These are phyloP conservation scores for Petunia hybrid DNA, from an alignment of 305 asterid genomes.

Conservation along the genomic window DNA sequence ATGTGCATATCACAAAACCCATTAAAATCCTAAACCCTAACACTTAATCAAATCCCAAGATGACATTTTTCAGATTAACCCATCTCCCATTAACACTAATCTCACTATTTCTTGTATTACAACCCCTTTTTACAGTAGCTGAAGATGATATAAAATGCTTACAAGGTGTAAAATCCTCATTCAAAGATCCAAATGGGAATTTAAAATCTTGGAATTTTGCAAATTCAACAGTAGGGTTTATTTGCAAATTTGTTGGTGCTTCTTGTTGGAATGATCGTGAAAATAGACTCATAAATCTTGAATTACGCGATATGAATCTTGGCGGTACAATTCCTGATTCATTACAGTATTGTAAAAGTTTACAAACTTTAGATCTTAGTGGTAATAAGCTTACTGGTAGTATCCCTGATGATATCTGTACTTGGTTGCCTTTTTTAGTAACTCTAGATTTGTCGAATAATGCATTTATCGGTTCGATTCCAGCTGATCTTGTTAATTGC, in stretches of 20 bases:
- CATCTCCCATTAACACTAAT: neutral
- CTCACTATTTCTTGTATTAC: neutral
- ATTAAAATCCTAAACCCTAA: neutral
- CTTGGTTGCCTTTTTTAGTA: slow-evolving; percentile 79
- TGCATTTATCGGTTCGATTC: slow-evolving; percentile 68
- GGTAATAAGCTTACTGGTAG: slow-evolving; percentile 70
- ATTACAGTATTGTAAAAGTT: slow-evolving; percentile 59
- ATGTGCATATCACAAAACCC: neutral
- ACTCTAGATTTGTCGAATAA: slow-evolving; percentile 71
- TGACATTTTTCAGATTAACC: neutral
- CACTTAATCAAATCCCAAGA: neutral
- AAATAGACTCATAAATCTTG: slow-evolving; percentile 57
- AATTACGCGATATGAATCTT: slow-evolving; percentile 60
- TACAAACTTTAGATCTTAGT: slow-evolving; percentile 68
- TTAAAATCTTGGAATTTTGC: slow-evolving; percentile 63
- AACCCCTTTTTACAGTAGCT: slow-evolving; percentile 11
- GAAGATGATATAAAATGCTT: slow-evolving; percentile 36
- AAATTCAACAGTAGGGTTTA: slow-evolving; percentile 61
- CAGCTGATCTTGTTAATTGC: slow-evolving; percentile 66
- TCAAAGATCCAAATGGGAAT: slow-evolving; percentile 57
- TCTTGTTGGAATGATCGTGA: slow-evolving; percentile 83
- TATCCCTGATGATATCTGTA: slow-evolving; percentile 67
- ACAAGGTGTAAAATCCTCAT: slow-evolving; percentile 47
- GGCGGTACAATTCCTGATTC: slow-evolving; percentile 60
- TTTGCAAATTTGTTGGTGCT: slow-evolving; percentile 69